These are phyloP conservation scores for Hawksworthiomyces lignivorus DNA, from an alignment of 2,329 filamentous ascomycete species.

Conservation along the genomic window DNA sequence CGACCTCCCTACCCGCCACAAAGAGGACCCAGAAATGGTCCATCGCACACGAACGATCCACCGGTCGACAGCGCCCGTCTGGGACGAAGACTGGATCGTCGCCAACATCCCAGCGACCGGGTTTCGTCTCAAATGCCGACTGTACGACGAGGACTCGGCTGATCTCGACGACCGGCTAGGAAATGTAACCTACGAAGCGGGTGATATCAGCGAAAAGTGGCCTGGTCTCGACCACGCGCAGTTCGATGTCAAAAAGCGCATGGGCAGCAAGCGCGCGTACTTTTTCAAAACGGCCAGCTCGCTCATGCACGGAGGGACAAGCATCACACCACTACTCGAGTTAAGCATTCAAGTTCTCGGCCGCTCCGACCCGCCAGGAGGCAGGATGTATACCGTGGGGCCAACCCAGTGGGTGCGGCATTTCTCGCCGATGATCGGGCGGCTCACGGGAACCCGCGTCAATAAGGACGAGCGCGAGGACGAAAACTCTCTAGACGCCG, in stretches of 20 bases:
- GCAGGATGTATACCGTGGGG: slow-evolving; percentile 69
- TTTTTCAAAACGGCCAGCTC: slow-evolving; percentile 61
- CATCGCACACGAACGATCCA: slow-evolving; percentile 72
- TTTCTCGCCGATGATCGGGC: slow-evolving; percentile 81
- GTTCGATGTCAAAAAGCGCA: slow-evolving; percentile 72
- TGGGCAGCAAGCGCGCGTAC: slow-evolving; percentile 83
- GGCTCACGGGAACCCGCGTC: slow-evolving; percentile 66
- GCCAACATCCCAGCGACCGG: slow-evolving; percentile 76
- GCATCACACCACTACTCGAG: slow-evolving; percentile 63
- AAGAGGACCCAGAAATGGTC: slow-evolving; percentile 70
- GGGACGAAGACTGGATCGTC: slow-evolving; percentile 82
- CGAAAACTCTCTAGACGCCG: slow-evolving; percentile 29
- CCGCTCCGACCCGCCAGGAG: slow-evolving; percentile 60
- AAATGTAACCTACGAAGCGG: slow-evolving; percentile 66
- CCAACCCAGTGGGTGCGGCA: slow-evolving; percentile 73
- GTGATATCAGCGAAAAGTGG: slow-evolving; percentile 57
- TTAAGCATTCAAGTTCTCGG: slow-evolving; percentile 75
- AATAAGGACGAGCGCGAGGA: slow-evolving; percentile 50
- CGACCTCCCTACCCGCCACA: slow-evolving; percentile 65
- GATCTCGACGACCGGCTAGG: slow-evolving; percentile 84
- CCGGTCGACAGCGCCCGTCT: slow-evolving; percentile 63
- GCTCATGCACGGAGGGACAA: slow-evolving; percentile 51
- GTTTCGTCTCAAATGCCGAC: slow-evolving; percentile 74
- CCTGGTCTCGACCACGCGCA: slow-evolving; percentile 50
- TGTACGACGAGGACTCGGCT: slow-evolving; percentile 85